Base-by-base conservation (phyloP, 129 eudicot species). In the Daucus carota region DNA sequence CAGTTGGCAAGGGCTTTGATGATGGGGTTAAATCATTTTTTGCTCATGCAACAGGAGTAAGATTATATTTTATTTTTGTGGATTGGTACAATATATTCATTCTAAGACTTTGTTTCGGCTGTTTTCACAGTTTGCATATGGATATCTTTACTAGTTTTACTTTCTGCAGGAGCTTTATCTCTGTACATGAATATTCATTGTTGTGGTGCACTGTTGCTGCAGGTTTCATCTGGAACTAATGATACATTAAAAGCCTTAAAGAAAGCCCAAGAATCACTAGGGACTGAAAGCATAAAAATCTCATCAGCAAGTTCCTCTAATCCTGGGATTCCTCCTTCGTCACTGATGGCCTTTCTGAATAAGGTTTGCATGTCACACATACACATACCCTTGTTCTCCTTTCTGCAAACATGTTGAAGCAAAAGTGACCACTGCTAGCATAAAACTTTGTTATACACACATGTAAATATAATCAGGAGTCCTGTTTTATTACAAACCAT, bases 301-400 rank as follows among this genome's bases (percentile, higher is more conserved):
- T 84, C 86, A 26, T 83, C 75, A 73, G 97, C 99, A 33, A 91
- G 85, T 75, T 42, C 78, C 44, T 86, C 93, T 54, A 94, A 94
- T 82, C 99, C 99, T 41, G 99, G 99, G 57, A 78, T 94, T 60
- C 99, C 99, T 76, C 99, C 99, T 38, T 89, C 99, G 40, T 94
- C 99, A 31, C 79, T 94, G 83, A 94, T 94, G 97, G 73, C 93
- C 62, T 94, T 94, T 76, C 59, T 85, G 79, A 91, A 65, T 62
- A 86, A 94, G 99, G 99, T 91, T 60, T 74, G 84, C 7, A 65
- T 29, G 4, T 50, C 9, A 26, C 28, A 38, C 15, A 3, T 69
- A 20, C 8, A 32, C 36, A 67, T 32, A 14, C 24, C 28, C 34
- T 26, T 34, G 14, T 67, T 34, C 18, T 34, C 24, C 42, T 18